These are phyloP conservation scores for Fimicolochytrium jonesii DNA, from an alignment of 192 early-diverging fungal species.

Conservation along the genomic window DNA sequence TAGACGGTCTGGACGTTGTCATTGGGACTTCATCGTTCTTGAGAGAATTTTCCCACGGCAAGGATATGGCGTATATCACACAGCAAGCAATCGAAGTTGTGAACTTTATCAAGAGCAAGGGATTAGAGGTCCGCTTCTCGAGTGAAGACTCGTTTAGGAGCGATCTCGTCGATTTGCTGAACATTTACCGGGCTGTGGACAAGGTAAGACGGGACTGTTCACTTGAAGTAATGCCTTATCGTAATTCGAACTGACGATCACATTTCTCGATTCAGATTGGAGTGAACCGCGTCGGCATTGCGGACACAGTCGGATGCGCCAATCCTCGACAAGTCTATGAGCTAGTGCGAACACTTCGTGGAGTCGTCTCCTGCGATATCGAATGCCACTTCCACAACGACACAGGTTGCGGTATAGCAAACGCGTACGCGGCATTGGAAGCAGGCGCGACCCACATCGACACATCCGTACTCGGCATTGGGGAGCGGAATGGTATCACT, in stretches of 20 bases:
- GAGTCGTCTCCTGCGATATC: conserved; percentile 96
- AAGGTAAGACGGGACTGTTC: conserved; percentile 42
- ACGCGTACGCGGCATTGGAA: conserved; percentile 94
- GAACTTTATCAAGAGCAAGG: conserved; percentile 91
- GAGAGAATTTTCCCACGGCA: conserved; percentile 98
- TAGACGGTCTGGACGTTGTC: conserved; percentile 95
- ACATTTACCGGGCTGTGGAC: conserved; percentile 94
- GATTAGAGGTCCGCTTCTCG: conserved; percentile 95
- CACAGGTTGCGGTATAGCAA: conserved; percentile 98
- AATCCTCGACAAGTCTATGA: conserved; percentile 98
- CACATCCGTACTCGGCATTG: conserved; percentile 96
- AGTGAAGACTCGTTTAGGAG: conserved; percentile 97
- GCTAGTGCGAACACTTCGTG: conserved; percentile 89
- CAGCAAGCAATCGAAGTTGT: conserved; percentile 95
- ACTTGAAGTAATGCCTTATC: no score
- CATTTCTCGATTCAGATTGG: conserved; percentile 58
- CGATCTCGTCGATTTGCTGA: conserved; percentile 95
- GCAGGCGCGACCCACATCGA: conserved; percentile 98
- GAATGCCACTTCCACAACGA: conserved; percentile 99
- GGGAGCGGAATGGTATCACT: conserved; percentile 98
- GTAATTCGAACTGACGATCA: no score
- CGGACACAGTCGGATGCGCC: conserved; percentile 98
- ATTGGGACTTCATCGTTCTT: conserved; percentile 96
- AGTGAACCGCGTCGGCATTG: conserved; percentile 97
- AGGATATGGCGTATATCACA: conserved; percentile 98